Percentiles rank a stretch among this genome's conserved stretches.
phyloP scores from a whole-genome alignment of 2,329 filamentous ascomycete species.

The Fusarium devonianum region DNA sequence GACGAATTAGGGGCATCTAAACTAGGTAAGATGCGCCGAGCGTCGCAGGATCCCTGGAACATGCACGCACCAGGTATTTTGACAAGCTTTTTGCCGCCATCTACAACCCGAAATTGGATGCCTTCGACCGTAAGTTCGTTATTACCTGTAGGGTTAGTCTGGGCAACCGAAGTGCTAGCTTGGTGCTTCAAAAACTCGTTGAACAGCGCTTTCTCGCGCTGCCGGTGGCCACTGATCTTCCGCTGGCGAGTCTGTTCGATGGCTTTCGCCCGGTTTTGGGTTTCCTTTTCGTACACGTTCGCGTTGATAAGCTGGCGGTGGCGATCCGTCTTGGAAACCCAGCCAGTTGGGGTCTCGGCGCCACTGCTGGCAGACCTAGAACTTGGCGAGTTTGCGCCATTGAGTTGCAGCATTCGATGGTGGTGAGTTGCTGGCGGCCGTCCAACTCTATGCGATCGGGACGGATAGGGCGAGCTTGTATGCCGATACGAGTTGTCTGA shows the following conservation, averaged over 20 bases:
- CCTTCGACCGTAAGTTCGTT: conserved; percentile 75
- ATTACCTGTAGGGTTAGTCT: conserved; percentile 45
- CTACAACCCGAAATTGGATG: conserved; percentile 75
- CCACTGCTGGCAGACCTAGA: conserved; percentile 47
- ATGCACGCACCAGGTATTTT: conserved; percentile 68
- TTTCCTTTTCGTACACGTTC: conserved; percentile 77
- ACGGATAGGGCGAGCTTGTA: conserved; percentile 45
- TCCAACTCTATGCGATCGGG: conserved; percentile 47
- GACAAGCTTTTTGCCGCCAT: conserved; percentile 83
- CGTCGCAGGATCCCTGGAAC: not conserved
- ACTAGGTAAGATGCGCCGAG: conserved; percentile 39
- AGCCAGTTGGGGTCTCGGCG: conserved; percentile 52
- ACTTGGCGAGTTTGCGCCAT: conserved; percentile 50
- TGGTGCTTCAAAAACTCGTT: conserved; percentile 46
- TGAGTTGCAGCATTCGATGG: conserved; percentile 70
- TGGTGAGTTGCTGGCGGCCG: conserved; percentile 50
- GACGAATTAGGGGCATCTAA: conserved; percentile 66
- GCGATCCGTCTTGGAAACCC: conserved; percentile 77
- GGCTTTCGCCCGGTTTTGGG: conserved; percentile 71
- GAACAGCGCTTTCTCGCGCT: conserved; percentile 67
- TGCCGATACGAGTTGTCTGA: conserved; percentile 47
- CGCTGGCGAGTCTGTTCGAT: conserved; percentile 73
- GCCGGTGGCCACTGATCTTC: conserved; percentile 61
- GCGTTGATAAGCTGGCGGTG: conserved; percentile 86
- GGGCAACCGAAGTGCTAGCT: conserved; percentile 19